A percentile compares a stretch with the other conserved stretches of the same genome.
Evolutionary conservation across 257 asterid genomes (phyloP).

Genomic region (Salvia miltiorrhiza): DNA sequence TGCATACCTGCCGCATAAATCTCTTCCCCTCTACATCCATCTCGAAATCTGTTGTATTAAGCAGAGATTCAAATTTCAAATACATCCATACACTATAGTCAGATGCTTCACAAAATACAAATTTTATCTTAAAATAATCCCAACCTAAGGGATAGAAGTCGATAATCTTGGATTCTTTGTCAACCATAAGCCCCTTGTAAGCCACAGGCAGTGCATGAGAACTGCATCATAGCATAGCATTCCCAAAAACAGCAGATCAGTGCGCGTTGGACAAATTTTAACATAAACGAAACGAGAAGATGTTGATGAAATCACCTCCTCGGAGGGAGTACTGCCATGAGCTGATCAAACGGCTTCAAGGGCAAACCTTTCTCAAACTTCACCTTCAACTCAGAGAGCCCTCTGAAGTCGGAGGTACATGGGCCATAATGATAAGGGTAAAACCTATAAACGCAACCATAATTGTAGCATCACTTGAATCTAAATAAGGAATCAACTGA

Average conservation of each 20-base stretch:
- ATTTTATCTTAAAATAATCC: no score
- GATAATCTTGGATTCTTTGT: slow-evolving; percentile 31
- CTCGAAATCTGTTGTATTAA: slow-evolving; percentile 40
- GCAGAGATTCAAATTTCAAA: no score
- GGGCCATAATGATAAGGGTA: slow-evolving; percentile 60
- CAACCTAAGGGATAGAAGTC: slow-evolving; percentile 62
- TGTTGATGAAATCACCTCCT: slow-evolving; percentile 34
- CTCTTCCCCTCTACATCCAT: slow-evolving; percentile 53
- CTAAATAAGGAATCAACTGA: background rate
- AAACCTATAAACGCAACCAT: slow-evolving; percentile 32
- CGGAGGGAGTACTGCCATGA: slow-evolving; percentile 68
- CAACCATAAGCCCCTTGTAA: slow-evolving; percentile 43
- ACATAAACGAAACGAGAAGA: no score
- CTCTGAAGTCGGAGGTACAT: slow-evolving; percentile 57
- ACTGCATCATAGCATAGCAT: slow-evolving; percentile 36
- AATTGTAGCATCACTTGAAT: background rate
- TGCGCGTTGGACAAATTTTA: no score
- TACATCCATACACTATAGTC: no score
- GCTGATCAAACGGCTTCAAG: slow-evolving; percentile 59
- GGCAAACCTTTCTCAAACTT: slow-evolving; percentile 48
- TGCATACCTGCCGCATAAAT: slow-evolving; percentile 51
- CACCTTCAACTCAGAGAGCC: slow-evolving; percentile 38
- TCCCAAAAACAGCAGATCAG: no score
- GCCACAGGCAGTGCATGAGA: slow-evolving; percentile 50
- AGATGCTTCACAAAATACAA: no score